These are phyloP conservation scores for Pugionium cornutum DNA, from an alignment of 345 rosid species.

Conservation along the genomic window DNA sequence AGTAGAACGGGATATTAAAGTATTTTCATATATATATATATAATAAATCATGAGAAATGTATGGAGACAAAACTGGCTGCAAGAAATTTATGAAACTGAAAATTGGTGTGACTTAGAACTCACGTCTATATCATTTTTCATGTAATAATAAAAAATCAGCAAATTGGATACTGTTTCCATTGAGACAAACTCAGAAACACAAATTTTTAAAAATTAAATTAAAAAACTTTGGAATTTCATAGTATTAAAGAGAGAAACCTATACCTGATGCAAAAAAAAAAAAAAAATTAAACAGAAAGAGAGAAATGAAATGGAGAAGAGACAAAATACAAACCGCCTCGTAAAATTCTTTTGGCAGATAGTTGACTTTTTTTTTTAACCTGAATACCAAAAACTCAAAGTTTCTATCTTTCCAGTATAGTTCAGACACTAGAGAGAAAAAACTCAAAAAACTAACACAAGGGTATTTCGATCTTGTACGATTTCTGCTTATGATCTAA, in stretches of 20 bases:
- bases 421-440: slow-evolving; percentile 14
- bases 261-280: background rate
- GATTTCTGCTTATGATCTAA: slow-evolving; percentile 23
- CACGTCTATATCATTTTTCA: slow-evolving; percentile 38
- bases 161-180: no score
- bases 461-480: slow-evolving; percentile 17
- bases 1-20: no score
- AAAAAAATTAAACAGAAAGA: background rate
- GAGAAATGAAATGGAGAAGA: background rate
- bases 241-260: background rate
- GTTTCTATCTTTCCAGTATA: slow-evolving; percentile 20
- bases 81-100: slow-evolving; percentile 23
- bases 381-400: slow-evolving; percentile 13
- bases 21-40: no score
- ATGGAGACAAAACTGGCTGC: background rate
- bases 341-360: slow-evolving; percentile 33
- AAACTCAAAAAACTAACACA: background rate
- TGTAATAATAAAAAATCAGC: no score
- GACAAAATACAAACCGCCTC: slow-evolving; percentile 38
- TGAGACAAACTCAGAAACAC: background rate
- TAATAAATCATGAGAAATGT: slow-evolving; percentile 12
- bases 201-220: background rate
- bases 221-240: background rate
- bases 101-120: slow-evolving; percentile 36
- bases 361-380: slow-evolving; percentile 39